These are phyloP conservation scores for Amanita phalloides DNA, from an alignment of 768 basidiomycete genomes.

Conservation along the genomic window DNA sequence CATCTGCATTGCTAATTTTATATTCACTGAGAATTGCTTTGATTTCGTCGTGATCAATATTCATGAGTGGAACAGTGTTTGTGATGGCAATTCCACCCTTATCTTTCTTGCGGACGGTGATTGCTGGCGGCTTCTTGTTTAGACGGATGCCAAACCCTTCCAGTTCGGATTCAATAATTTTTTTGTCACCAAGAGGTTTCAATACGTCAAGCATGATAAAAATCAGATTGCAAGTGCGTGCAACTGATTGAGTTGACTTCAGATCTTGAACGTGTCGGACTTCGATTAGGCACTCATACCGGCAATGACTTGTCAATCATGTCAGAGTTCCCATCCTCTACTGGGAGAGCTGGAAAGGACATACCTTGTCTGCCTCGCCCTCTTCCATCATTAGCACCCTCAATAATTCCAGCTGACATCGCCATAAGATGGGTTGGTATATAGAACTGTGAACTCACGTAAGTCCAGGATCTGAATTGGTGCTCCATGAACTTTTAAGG, in stretches of 20 bases:
- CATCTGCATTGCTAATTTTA: conserved; percentile 77
- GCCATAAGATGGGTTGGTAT: neutral
- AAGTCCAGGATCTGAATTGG: conserved; percentile 92
- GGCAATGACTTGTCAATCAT: conserved; percentile 48
- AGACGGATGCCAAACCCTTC: conserved; percentile 98
- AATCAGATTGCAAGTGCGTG: conserved; percentile 95
- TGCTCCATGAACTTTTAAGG: conserved; percentile 89
- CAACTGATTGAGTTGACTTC: conserved; percentile 41
- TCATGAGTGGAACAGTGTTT: conserved; percentile 92
- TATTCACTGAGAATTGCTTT: conserved; percentile 93
- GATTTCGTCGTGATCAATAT: conserved; percentile 93
- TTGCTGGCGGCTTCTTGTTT: conserved; percentile 89
- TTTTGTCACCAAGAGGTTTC: conserved; percentile 95
- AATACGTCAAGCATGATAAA: conserved; percentile 98
- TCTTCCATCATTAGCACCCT: conserved; percentile 93
- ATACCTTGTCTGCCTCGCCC: conserved; percentile 90
- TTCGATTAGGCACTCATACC: conserved; percentile 33
- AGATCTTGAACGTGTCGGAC: conserved; percentile 6
- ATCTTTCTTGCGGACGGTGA: conserved; percentile 77
- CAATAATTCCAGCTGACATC: conserved; percentile 83
- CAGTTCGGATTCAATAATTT: conserved; percentile 81
- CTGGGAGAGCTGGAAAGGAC: conserved; percentile 16
- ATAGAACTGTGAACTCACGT: conserved; percentile 37
- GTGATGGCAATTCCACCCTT: conserved; percentile 92
- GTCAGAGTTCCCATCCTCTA: conserved; percentile 3